Conservation (phyloP, 192 early-diverging fungal genomes). For the Coemansia sp. region DNA sequence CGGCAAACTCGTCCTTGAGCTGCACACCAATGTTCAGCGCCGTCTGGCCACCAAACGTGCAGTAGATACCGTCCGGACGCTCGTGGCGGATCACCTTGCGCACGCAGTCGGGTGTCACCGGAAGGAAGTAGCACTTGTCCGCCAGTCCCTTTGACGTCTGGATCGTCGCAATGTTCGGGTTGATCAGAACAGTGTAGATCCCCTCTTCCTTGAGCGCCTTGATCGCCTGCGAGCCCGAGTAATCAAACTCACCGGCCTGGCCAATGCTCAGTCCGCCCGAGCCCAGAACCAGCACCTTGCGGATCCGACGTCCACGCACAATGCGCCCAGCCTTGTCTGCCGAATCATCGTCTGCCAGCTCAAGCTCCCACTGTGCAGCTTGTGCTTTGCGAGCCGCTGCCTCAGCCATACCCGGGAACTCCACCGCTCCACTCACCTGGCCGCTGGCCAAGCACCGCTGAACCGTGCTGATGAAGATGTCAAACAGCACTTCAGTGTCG, state of each 20-base stretch:
- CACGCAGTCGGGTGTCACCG: conserved; percentile 92
- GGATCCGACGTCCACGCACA: conserved; percentile 64
- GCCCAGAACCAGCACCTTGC: conserved; percentile 94
- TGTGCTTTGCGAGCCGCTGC: conserved; percentile 38
- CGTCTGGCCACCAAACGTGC: conserved; percentile 98
- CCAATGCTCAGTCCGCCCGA: conserved; percentile 97
- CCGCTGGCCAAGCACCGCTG: conserved; percentile 66
- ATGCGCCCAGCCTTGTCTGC: conserved; percentile 50
- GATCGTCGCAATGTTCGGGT: conserved; percentile 99
- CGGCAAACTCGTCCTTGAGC: conserved; percentile 81
- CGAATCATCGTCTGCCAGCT: conserved; percentile 39
- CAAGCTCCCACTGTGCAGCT: conserved; percentile 47
- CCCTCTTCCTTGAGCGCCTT: conserved; percentile 97
- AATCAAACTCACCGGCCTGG: conserved; percentile 99
- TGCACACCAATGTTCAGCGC: conserved; percentile 97
- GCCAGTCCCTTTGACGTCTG: conserved; percentile 97
- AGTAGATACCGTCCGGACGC: conserved; percentile 97
- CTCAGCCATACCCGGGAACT: conserved; percentile 61
- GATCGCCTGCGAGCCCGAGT: conserved; percentile 96
- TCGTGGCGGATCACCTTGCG: conserved; percentile 94
- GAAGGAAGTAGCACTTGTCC: conserved; percentile 97
- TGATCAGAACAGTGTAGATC: conserved; percentile 96
- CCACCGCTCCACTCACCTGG: conserved; percentile 71
- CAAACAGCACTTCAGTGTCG: conserved; percentile 97
- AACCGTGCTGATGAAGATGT: conserved; percentile 84